Evolutionary conservation across 805 yeast species (phyloP), one percentile per base, ranked within the genome.

Genomic region (Candida railenensis): DNA sequence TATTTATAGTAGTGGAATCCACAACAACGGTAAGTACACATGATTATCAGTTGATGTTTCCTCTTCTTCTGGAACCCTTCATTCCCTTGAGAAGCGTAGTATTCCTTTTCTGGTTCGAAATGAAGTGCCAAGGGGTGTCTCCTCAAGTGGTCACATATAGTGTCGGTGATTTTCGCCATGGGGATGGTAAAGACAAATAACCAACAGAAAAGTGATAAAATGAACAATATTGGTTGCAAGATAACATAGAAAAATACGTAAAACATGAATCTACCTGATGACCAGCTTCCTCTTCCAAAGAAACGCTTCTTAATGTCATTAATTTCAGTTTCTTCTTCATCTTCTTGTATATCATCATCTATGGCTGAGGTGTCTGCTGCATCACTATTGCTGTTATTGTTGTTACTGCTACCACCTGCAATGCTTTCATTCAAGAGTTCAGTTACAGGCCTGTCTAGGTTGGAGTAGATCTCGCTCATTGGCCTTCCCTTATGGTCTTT

Each of bases 211-310:
- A 79, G 53, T 4, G 86, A 77, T 4, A 89, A 71, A 0, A 77
- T 2, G 14, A 72, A 60, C 28, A 83, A 70, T 2, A 87, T 58
- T 1, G 98, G 98, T 49, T 83, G 85, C 22, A 91, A 59, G 3
- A 87, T 50, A 3, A 80, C 53, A 61, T 91, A 89, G 62, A 82
- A 91, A 53, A 80, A 78, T 2, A 83, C 1, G 59, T 83, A 94
- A 58, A 89, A 92, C 11, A 84, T 59, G 21, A 92, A 76, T 52
- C 98, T 76, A 1, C 96, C 96, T 16, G 83, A 60, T 15, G 85
- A 83, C 98, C 98, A 94, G 53, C 82, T 71, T 33, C 98, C 98
- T 62, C 98, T 77, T 32, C 98, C 98, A 62, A 94, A 92, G 42
- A 81, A 72, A 48, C 98, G 76, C 19, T 64, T 61, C 62, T 71